Conservation (phyloP, 331 rosid genomes). For the Malus hybrid region DNA sequence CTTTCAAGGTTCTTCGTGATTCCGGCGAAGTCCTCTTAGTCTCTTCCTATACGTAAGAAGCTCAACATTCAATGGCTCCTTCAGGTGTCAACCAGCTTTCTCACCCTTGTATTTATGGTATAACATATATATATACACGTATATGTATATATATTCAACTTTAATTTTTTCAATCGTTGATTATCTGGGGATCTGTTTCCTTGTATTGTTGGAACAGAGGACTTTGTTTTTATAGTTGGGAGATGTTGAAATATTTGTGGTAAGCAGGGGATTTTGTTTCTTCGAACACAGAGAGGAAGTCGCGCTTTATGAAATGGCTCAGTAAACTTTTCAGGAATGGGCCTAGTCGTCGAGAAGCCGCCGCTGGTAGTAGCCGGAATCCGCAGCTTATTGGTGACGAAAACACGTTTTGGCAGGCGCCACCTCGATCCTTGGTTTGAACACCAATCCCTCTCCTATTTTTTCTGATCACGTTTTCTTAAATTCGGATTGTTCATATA, state of each 20-base stretch:
- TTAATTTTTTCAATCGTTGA: not conserved
- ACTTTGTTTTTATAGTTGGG: not conserved
- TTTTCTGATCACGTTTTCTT: not conserved
- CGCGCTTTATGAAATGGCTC: slow-evolving; percentile 92
- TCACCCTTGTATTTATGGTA: slow-evolving; percentile 88
- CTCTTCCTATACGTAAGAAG: slow-evolving; percentile 24
- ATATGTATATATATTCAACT: not conserved
- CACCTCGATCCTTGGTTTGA: slow-evolving; percentile 56
- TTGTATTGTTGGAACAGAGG: not conserved
- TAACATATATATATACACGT: not conserved
- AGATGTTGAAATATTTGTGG: slow-evolving; percentile 28
- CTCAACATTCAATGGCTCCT: slow-evolving; percentile 39
- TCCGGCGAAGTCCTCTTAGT: slow-evolving; percentile 13
- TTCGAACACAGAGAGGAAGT: slow-evolving; percentile 71
- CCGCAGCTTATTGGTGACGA: slow-evolving; percentile 67
- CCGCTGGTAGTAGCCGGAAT: slow-evolving; percentile 25
- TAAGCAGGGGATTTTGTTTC: slow-evolving; percentile 74
- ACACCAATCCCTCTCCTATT: not conserved
- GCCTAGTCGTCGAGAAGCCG: slow-evolving; percentile 34
- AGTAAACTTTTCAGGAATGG: slow-evolving; percentile 71
- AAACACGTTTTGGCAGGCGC: slow-evolving; percentile 61
- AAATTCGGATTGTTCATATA: not conserved
- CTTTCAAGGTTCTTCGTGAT: slow-evolving; percentile 14
- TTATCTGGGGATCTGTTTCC: not conserved
- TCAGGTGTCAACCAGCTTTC: slow-evolving; percentile 66